These are phyloP conservation scores for Stipa capillata DNA, from an alignment of 176 grass and related monocot genomes.

Conservation along the genomic window DNA sequence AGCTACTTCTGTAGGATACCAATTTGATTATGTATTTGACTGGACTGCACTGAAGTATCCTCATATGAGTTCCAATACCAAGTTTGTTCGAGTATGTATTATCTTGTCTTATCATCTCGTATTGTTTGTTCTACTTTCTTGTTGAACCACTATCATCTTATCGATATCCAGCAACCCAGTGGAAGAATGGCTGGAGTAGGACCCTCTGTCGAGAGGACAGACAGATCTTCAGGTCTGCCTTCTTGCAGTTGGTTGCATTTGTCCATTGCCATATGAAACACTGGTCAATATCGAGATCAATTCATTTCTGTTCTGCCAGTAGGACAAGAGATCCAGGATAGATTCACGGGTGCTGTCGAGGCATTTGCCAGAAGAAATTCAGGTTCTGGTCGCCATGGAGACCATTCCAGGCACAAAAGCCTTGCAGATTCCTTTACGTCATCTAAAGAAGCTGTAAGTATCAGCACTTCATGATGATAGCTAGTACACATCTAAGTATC, in stretches of 20 bases:
- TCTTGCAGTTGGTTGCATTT: constrained; percentile 3
- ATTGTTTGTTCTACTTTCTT: constrained; percentile 5
- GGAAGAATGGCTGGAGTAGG: constrained; percentile 53
- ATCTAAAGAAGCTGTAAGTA: constrained; percentile 53
- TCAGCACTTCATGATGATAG: background rate
- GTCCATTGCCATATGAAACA: background rate
- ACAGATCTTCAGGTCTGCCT: constrained; percentile 50
- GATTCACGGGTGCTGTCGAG: constrained; percentile 89
- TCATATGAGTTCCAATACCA: constrained; percentile 50
- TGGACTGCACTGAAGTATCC: constrained; percentile 77
- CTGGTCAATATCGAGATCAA: background rate
- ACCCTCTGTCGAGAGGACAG: constrained; percentile 49
- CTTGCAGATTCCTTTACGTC: constrained; percentile 54
- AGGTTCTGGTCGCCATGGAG: constrained; percentile 45
- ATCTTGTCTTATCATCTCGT: background rate
- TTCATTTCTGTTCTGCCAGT: constrained; percentile 30
- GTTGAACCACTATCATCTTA: background rate
- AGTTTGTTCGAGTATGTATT: constrained; percentile 50
- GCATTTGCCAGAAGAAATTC: constrained; percentile 82
- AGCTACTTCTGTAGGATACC: constrained; percentile 50
- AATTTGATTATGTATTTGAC: constrained; percentile 96
- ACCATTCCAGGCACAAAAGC: constrained; percentile 59
- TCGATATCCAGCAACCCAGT: constrained; percentile 39
- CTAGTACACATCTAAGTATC: background rate
- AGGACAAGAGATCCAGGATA: constrained; percentile 87